Evolutionary conservation across 805 yeast genomes (phyloP).

Genomic region (Ascoidea asiatica): DNA sequence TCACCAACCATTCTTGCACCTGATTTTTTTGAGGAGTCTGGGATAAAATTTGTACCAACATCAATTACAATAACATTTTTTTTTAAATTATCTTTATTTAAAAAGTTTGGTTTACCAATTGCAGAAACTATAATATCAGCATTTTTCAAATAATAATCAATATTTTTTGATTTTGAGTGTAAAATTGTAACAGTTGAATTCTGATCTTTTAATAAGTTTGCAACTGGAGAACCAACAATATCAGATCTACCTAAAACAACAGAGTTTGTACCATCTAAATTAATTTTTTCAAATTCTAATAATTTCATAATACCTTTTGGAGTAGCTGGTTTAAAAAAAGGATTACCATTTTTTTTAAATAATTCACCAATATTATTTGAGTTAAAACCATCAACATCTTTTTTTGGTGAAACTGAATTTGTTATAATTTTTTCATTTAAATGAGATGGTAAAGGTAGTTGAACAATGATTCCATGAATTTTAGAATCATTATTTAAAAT

Average conservation of each 20-base stretch:
- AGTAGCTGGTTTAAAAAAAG: conserved; percentile 68
- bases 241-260: conserved; percentile 79
- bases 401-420: conserved; percentile 46
- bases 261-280: conserved; percentile 54
- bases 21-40: conserved; percentile 49
- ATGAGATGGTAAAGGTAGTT: conserved; percentile 64
- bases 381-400: conserved; percentile 80
- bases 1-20: conserved; percentile 72
- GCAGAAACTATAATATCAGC: conserved; percentile 77
- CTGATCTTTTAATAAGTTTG: conserved; percentile 53
- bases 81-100: conserved; percentile 59
- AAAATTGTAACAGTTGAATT: conserved; percentile 69
- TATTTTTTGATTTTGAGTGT: conserved; percentile 50
- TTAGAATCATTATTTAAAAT: conserved; percentile 41
- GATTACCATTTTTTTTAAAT: conserved; percentile 58
- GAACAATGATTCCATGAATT: conserved; percentile 66
- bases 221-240: conserved; percentile 74
- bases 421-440: conserved; percentile 57
- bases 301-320: conserved; percentile 70
- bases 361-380: conserved; percentile 68
- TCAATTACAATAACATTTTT: conserved; percentile 59
- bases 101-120: conserved; percentile 56
- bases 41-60: conserved; percentile 71
- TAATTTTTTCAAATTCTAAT: conserved; percentile 40
- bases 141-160: conserved; percentile 33